Conservation (phyloP, 2,329 filamentous ascomycete species). For the Colletotrichum limetticola region DNA sequence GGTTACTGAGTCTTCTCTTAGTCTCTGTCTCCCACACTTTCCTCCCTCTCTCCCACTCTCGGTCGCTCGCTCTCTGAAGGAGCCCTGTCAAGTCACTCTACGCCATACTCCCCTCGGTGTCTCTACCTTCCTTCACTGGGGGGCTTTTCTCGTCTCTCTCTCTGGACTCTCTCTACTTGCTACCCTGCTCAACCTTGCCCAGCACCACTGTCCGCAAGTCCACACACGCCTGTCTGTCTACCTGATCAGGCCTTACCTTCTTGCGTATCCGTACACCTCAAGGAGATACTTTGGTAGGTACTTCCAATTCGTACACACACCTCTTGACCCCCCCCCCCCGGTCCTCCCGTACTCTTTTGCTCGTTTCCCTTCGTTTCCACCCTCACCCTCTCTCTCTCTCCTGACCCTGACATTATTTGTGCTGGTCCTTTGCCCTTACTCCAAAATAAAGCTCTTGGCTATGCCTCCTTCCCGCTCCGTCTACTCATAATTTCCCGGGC, state of each 20-base stretch:
- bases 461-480: constrained; percentile 35
- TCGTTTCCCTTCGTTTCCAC: constrained; percentile 36
- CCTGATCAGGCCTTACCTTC: not conserved
- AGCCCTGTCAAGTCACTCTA: constrained; percentile 13
- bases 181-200: constrained; percentile 10
- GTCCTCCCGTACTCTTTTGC: constrained; percentile 4
- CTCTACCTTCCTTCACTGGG: not conserved
- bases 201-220: not conserved
- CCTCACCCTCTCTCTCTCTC: constrained; percentile 10
- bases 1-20: not conserved
- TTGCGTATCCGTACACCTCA: not conserved
- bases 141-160: too few species aligned
- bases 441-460: constrained; percentile 36
- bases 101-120: not conserved
- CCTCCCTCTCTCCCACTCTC: not conserved
- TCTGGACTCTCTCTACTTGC: not conserved
- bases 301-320: not conserved
- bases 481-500: constrained; percentile 34
- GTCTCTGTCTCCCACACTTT: not conserved
- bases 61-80: not conserved
- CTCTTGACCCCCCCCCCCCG: not conserved
- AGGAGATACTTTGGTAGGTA: too few species aligned
- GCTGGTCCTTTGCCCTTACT: constrained; percentile 32
- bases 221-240: not conserved
- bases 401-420: constrained; percentile 32